A percentile compares a stretch with the other conserved stretches of the same genome.
Conservation (phyloP, 2,329 filamentous ascomycete species). For the Apiospora phragmitis region DNA sequence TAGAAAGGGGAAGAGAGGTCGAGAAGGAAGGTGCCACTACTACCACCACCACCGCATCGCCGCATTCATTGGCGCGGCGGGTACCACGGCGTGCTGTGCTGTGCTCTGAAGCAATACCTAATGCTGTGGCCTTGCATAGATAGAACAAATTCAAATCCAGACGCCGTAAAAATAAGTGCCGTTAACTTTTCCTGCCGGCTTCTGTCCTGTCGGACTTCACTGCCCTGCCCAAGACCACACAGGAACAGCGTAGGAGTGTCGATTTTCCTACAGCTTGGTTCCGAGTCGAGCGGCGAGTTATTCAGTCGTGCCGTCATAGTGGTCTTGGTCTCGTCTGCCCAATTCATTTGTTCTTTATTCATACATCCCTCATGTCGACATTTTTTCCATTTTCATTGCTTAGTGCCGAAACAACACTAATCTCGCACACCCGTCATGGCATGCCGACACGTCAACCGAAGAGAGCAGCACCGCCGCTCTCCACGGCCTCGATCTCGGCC, state of each 20-base stretch:
- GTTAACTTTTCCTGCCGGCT: slow-evolving; percentile 5
- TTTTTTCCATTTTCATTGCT: background rate
- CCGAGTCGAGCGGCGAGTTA: background rate
- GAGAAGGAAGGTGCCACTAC: background rate
- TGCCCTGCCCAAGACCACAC: background rate
- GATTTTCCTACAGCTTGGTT: background rate
- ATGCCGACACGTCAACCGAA: slow-evolving; percentile 40
- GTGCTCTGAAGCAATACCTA: background rate
- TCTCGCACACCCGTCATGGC: background rate
- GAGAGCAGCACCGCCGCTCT: slow-evolving; percentile 80
- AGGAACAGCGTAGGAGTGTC: background rate
- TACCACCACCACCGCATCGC: background rate
- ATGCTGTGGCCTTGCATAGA: background rate
- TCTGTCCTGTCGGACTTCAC: background rate
- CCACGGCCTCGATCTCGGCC: slow-evolving; percentile 92
- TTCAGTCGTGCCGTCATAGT: background rate
- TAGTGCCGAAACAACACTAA: background rate
- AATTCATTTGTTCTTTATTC: background rate
- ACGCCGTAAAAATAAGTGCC: background rate
- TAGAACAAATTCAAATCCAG: background rate
- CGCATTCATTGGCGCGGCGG: background rate
- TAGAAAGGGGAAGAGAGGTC: background rate
- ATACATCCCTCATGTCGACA: slow-evolving; percentile 2
- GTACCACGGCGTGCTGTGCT: background rate
- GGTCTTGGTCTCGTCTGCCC: background rate